These are phyloP conservation scores for Neonectria magnoliae DNA, from an alignment of 2,329 filamentous ascomycete species.

Conservation along the genomic window DNA sequence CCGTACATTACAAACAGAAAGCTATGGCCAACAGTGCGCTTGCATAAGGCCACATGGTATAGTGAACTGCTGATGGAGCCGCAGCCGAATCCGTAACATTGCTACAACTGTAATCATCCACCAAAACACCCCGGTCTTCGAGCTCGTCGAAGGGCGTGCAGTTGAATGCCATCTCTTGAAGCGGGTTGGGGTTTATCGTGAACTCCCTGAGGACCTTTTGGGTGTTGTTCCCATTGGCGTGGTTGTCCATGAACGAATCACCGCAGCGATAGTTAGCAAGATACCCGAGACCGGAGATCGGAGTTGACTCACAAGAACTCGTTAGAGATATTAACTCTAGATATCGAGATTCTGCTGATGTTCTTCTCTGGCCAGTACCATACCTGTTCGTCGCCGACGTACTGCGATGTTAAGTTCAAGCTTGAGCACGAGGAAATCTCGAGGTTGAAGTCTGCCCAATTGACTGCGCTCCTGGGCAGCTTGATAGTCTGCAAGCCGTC, in stretches of 20 bases:
- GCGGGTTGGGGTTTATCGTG: background rate
- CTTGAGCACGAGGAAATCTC: background rate
- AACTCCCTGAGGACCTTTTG: conserved; percentile 24
- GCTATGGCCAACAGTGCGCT: background rate
- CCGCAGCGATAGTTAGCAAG: background rate
- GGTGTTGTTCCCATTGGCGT: conserved; percentile 16
- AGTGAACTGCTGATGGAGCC: background rate
- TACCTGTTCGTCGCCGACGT: conserved; percentile 14
- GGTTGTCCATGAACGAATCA: conserved; percentile 23
- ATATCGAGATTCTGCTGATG: conserved; percentile 19
- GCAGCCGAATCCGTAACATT: conserved; percentile 10
- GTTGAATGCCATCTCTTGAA: conserved; percentile 12
- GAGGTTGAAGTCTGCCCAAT: conserved; percentile 24
- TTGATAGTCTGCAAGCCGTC: conserved; percentile 15
- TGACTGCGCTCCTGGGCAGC: conserved; percentile 15
- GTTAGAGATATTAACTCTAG: conserved; percentile 11
- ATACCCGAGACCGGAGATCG: background rate
- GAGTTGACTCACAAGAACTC: conserved; percentile 26
- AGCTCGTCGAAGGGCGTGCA: conserved; percentile 30
- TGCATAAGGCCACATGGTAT: conserved; percentile 6
- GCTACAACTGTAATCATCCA: conserved; percentile 16
- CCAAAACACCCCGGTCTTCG: conserved; percentile 12
- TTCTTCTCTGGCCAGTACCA: conserved; percentile 31
- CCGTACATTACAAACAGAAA: background rate
- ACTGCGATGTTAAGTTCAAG: conserved; percentile 28